Evolutionary conservation across 495 filamentous ascomycete genomes (phyloP), one percentile per base, ranked within the genome.

Genomic region (Daldinia loculata): DNA sequence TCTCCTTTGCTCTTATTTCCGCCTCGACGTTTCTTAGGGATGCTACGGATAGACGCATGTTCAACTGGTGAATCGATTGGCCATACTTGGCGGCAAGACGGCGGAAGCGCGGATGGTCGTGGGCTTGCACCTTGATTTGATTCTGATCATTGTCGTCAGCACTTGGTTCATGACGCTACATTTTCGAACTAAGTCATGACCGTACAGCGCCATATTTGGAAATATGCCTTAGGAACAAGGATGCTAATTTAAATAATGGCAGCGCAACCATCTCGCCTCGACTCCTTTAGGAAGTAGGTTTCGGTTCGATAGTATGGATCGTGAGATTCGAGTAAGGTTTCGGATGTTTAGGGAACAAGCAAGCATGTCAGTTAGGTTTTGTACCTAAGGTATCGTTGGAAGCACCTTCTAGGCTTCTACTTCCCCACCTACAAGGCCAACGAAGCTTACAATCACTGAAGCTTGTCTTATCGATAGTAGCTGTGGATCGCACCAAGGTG

Each of bases 21-120:
- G 86, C 89, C 9, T 91, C 88, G 51, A 83, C 83, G 76, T 98
- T 93, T 67, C 95, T 92, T 9, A 99, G 85, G 2, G 92, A 82
- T 3, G 95, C 93, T 29, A 98, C 86, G 14, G 92, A 90, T 69
- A 97, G 84, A 19, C 93, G 90, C 94, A 99, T 98, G 78, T 98
- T 96, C 70, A 97, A 82, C 68, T 91, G 91, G 78, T 99, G 95
- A 36, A 99, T 90, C 6, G 84, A 78, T 71, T 99, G 95, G 27
- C 86, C 86, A 75, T 87, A 87, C 51, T 70, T 77, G 17, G 86
- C 84, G 17, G 95, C 96, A 77, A 96, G 89, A 26, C 79, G 78
- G 17, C 96, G 92, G 81, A 98, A 99, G 17, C 89, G 84, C 52
- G 94, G 92, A 82, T 98, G 96, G 76, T 99, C 96, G 72, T 92